These are phyloP conservation scores for Eimeria zaria DNA, from an alignment of 169 alveolate species.

Conservation along the genomic window DNA sequence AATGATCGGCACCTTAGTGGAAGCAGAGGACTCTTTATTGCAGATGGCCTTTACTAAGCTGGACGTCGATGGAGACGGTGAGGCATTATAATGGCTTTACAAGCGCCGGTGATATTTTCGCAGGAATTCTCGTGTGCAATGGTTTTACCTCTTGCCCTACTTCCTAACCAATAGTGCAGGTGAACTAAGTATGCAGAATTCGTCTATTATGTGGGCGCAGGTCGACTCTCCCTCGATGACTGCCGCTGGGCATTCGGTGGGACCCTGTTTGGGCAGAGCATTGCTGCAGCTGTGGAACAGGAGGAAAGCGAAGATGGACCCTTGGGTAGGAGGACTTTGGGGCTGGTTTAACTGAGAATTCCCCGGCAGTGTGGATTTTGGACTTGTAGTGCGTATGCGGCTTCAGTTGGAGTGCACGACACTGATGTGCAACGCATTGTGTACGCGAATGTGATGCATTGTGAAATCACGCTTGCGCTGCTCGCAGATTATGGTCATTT, in stretches of 20 bases:
- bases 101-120: neutral
- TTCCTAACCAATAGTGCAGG: neutral
- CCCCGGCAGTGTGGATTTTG: neutral
- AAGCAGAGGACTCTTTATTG: constrained; percentile 43
- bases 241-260: constrained; percentile 73
- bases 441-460: neutral
- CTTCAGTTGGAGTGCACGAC: neutral
- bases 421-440: neutral
- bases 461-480: neutral
- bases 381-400: neutral
- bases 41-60: constrained; percentile 39
- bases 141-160: neutral
- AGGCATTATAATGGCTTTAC: neutral
- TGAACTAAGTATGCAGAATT: neutral
- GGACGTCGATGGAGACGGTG: constrained; percentile 73
- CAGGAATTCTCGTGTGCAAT: neutral
- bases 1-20: constrained; percentile 62
- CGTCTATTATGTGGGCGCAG: constrained; percentile 6
- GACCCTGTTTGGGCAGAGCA: constrained; percentile 45
- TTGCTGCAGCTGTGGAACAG: constrained; percentile 28
- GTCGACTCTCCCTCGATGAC: constrained; percentile 70
- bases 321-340: constrained; percentile 2
- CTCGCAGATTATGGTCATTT: constrained; percentile 22
- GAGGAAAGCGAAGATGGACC: constrained; percentile 53
- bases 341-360: neutral